Base-by-base conservation (phyloP, 116 monocot species). In the Phalaenopsis hybrid region DNA sequence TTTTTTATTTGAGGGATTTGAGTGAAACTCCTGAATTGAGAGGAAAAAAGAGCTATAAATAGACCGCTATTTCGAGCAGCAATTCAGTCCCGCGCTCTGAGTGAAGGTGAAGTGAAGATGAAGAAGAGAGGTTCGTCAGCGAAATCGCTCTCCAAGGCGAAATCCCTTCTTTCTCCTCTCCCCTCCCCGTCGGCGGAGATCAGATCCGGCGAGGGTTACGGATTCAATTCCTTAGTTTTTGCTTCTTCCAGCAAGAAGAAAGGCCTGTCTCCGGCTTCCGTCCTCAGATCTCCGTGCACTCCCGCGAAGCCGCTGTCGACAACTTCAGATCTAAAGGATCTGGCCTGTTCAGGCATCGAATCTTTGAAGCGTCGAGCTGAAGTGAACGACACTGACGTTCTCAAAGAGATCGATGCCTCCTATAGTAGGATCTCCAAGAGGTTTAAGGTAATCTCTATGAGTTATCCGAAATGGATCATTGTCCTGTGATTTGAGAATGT, bases 351-450 rank as follows among this genome's bases (percentile, higher is more conserved):
- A 23, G 15, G 77, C 77, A 25, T 77, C 11, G 77, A 43, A 77
- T 77, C 50, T 43, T 17, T 77, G 50, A 77, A 77, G 23, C 77
- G 77, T 23, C 8, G 50, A 43, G 28, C 51, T 48, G 77, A 77
- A 51, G 21, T 28, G 25, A 9, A 17, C 77, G 17, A 77, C 12
- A 3, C 50, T 28, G 77, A 77, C 18, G 51, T 77, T 77, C 77
- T 77, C 28, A 77, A 77, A 51, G 77, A 77, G 50, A 50, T 77
- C 77, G 77, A 77, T 20, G 49, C 77, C 0, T 77, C 77, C 51
- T 51, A 77, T 51, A 20, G 44, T 43, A 51, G 77, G 18, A 77
- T 51, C 77, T 77, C 77, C 16, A 77, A 77, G 77, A 49, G 77
- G 25, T 49, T 51, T 44, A 77, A 77, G 77, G 77, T 77, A 77